These are phyloP conservation scores for Termitomyces sp. DNA, from an alignment of 768 basidiomycete genomes.

Conservation along the genomic window DNA sequence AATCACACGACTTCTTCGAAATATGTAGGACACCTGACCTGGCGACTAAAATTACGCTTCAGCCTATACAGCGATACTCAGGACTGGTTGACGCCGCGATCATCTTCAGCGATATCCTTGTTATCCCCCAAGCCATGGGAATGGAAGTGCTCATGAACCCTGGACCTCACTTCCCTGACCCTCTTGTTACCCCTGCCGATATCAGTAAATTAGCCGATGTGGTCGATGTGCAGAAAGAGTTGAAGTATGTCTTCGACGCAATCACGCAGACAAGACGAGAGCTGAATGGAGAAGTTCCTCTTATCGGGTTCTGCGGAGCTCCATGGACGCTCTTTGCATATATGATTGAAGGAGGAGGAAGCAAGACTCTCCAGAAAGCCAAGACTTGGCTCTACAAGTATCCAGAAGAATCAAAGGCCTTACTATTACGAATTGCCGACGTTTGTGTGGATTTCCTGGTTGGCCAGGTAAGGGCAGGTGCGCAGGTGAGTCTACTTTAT, in stretches of 20 bases:
- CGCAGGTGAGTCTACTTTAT: slow-evolving; percentile 59
- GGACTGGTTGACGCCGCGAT: slow-evolving; percentile 92
- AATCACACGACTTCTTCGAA: slow-evolving; percentile 89
- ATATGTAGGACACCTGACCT: slow-evolving; percentile 89
- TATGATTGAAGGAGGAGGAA: slow-evolving; percentile 96
- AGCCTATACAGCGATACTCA: slow-evolving; percentile 85
- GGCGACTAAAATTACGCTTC: slow-evolving; percentile 85
- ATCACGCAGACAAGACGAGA: slow-evolving; percentile 78
- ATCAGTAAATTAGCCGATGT: slow-evolving; percentile 48
- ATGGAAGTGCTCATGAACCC: slow-evolving; percentile 95
- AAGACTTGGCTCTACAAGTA: slow-evolving; percentile 95
- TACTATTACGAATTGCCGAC: slow-evolving; percentile 77
- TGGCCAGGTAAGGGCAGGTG: slow-evolving; percentile 91
- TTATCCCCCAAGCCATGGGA: slow-evolving; percentile 96
- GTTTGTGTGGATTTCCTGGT: slow-evolving; percentile 88
- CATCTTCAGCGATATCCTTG: slow-evolving; percentile 98
- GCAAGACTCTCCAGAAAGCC: slow-evolving; percentile 82
- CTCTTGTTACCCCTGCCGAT: slow-evolving; percentile 74
- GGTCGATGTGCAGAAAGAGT: slow-evolving; percentile 78
- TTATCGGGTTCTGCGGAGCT: slow-evolving; percentile 96
- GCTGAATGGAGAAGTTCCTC: slow-evolving; percentile 83
- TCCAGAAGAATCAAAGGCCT: slow-evolving; percentile 74
- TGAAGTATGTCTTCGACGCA: slow-evolving; percentile 91
- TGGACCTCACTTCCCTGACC: slow-evolving; percentile 83
- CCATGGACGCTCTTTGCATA: slow-evolving; percentile 99